Evolutionary conservation across 2,329 filamentous ascomycete genomes (phyloP), one percentile per base, ranked within the genome.

Genomic region (Ceratocystis cacaofunesta): DNA sequence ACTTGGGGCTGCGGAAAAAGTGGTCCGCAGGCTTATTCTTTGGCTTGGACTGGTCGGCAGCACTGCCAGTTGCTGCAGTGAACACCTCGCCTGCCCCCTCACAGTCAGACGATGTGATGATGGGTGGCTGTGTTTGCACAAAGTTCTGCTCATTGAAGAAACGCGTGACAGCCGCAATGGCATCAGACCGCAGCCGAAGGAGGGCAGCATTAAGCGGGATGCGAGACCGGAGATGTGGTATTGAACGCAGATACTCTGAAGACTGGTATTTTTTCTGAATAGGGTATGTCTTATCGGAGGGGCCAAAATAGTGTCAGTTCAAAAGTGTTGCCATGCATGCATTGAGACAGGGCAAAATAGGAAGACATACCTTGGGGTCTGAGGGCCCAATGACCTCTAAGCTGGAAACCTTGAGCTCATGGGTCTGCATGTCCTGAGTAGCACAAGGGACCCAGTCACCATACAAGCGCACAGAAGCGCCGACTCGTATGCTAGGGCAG

Each of bases 71-170:
- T 22, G 78, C 73, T 46, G 97, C 78, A 8, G 85, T 84, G 72
- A 99, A 99, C 19, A 95, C 92, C 73, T 97, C 92, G 0, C 94
- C 94, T 1, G 92, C 94, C 3, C 94, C 94, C 77, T 99, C 94
- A 72, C 94, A 99, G 72, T 99, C 94, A 0, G 92, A 96, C 0
- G 92, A 96, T 1, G 94, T 97, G 71, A 99, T 89, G 71, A 97
- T 86, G 3, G 94, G 94, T 3, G 94, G 90, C 70, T 97, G 92
- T 6, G 89, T 90, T 75, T 97, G 88, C 67, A 89, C 81, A 71
- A 89, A 92, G 65, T 84, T 80, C 67, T 84, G 81, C 30, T 78
- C 76, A 60, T 82, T 80, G 75, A 97, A 96, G 75, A 91, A 92
- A 60, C 81, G 82, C 64, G 85, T 89, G 55, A 95, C 74, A 60